Evolutionary conservation across 305 asterid species (phyloP).

Genomic region (Fraxinus nigra): DNA sequence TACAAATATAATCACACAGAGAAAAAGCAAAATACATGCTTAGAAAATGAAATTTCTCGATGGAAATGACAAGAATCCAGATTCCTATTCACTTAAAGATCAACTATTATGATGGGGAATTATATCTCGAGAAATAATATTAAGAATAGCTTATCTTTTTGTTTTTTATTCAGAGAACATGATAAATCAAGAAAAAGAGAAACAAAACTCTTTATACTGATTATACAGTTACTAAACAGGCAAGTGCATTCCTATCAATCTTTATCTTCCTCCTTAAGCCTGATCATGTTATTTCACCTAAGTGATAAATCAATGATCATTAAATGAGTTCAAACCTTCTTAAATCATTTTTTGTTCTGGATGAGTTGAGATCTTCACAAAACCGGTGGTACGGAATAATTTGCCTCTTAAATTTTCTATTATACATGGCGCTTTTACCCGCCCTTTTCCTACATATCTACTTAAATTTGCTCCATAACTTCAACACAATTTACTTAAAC

Average conservation of each 20-base stretch:
- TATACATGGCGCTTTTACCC: not conserved
- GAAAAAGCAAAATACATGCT: not conserved
- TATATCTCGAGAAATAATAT: not conserved
- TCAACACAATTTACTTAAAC: not conserved
- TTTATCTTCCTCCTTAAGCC: not conserved
- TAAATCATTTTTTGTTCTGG: not conserved
- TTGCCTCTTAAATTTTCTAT: not conserved
- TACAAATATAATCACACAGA: not conserved
- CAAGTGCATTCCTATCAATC: not conserved
- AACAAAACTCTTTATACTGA: not conserved
- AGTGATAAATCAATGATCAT: not conserved
- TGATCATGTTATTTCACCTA: not conserved
- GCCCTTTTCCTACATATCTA: not conserved
- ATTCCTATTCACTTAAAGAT: not conserved
- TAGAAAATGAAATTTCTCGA: not conserved
- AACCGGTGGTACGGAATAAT: not conserved
- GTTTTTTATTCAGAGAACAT: not conserved
- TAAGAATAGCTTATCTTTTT: not conserved
- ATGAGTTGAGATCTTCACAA: not conserved
- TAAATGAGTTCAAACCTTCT: not conserved
- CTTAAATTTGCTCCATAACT: not conserved
- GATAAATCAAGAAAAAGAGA: not conserved
- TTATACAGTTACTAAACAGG: not conserved
- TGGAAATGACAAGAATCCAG: not conserved
- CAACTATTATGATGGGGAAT: not conserved